Conservation (phyloP, 2,329 filamentous ascomycete genomes). For the Leptographium radiaticola region DNA sequence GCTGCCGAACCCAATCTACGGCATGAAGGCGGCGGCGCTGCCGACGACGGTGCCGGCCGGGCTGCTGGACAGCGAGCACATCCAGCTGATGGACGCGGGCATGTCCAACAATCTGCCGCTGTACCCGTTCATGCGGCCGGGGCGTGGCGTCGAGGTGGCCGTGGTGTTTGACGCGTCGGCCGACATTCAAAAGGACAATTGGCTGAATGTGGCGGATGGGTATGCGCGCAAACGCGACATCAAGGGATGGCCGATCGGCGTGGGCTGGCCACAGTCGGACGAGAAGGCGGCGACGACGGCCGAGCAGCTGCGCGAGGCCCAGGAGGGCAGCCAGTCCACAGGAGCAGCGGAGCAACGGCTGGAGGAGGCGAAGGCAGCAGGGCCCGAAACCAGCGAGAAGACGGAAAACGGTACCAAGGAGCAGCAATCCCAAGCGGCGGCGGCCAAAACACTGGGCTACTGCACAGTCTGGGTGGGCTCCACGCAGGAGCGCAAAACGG, state of each 20-base stretch:
- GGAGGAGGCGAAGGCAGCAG: conserved; percentile 36
- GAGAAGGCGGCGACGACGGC: conserved; percentile 47
- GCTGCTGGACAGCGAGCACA: conserved; percentile 56
- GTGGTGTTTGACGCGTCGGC: conserved; percentile 91
- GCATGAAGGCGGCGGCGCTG: conserved; percentile 59
- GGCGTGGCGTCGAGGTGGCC: conserved; percentile 76
- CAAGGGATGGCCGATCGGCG: conserved; percentile 86
- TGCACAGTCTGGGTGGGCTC: conserved; percentile 94
- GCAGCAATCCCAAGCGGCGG: conserved; percentile 25
- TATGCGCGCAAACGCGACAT: conserved; percentile 83
- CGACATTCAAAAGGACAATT: conserved; percentile 88
- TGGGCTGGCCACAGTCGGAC: conserved; percentile 71
- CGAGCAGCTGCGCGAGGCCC: conserved; percentile 52
- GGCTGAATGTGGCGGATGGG: conserved; percentile 87
- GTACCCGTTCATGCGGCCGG: conserved; percentile 81
- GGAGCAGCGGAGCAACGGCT: conserved; percentile 52
- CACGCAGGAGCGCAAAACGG: conserved; percentile 54
- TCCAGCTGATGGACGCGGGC: conserved; percentile 88
- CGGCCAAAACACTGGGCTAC: conserved; percentile 57
- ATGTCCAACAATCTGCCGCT: conserved; percentile 98
- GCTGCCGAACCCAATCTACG: conserved; percentile 80
- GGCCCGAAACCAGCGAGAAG: conserved; percentile 11
- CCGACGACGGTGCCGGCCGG: conserved; percentile 66
- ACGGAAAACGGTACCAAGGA: background rate
- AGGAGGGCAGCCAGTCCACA: conserved; percentile 35